Evolutionary conservation across 169 alveolate genomes (phyloP).

Genomic region (Plasmodium knowlesi): DNA sequence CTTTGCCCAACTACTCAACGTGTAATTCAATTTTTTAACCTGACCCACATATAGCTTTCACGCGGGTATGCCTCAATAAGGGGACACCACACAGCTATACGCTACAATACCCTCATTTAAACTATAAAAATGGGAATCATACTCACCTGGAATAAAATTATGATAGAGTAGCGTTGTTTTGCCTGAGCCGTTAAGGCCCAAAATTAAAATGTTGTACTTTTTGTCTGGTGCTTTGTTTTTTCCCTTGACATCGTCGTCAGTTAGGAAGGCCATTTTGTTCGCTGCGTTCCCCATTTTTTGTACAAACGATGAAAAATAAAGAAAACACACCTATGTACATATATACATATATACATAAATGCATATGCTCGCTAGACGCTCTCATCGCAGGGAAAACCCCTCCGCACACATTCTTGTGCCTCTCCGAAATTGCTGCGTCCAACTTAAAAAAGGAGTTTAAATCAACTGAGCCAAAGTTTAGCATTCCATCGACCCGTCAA

Average conservation of each 20-base stretch:
- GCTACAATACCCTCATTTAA: not conserved
- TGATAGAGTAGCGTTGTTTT: constrained; percentile 73
- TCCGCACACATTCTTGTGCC: not conserved
- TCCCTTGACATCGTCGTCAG: not conserved
- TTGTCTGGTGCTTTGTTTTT: not conserved
- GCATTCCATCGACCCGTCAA: not conserved
- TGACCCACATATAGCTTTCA: not conserved
- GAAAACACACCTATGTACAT: not conserved
- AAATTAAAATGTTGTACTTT: constrained; percentile 66
- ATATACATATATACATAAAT: not conserved
- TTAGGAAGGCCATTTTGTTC: constrained; percentile 6
- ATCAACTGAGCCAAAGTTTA: not conserved
- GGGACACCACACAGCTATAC: not conserved
- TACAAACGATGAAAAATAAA: constrained; percentile 19
- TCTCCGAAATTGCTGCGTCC: not conserved
- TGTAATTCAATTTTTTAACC: not conserved
- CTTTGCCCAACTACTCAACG: not conserved
- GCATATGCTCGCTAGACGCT: not conserved
- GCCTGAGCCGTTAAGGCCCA: constrained; percentile 75
- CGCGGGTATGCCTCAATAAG: not conserved
- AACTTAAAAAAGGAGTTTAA: not conserved
- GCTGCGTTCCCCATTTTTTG: constrained; percentile 57
- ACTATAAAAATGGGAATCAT: not conserved
- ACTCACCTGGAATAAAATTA: constrained; percentile 71
- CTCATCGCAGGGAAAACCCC: not conserved